These are phyloP conservation scores for Abrus precatorius DNA, from an alignment of 306 rosid species.

Conservation along the genomic window DNA sequence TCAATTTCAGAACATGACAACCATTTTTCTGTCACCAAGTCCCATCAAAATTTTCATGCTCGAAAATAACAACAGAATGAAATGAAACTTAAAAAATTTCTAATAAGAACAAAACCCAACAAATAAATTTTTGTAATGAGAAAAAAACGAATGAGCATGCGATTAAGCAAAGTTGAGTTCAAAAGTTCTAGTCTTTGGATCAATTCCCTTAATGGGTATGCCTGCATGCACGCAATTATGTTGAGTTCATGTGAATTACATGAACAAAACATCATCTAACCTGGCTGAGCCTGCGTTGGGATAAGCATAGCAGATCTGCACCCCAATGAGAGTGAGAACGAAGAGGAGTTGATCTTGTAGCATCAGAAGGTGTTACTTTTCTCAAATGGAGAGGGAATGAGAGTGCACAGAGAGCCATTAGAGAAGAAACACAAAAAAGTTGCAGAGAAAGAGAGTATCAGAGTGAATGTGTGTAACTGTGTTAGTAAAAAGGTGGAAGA, in stretches of 20 bases:
- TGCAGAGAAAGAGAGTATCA: neutral
- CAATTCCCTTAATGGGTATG: slow-evolving; percentile 20
- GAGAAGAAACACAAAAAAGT: neutral
- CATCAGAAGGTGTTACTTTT: slow-evolving; percentile 49
- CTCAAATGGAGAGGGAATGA: slow-evolving; percentile 62
- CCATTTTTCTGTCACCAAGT: slow-evolving; percentile 49
- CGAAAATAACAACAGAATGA: slow-evolving; percentile 22
- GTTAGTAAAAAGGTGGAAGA: neutral
- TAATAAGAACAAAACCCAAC: neutral
- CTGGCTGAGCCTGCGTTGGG: slow-evolving; percentile 61
- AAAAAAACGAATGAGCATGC: neutral
- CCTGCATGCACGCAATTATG: slow-evolving; percentile 43
- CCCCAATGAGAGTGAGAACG: slow-evolving; percentile 54
- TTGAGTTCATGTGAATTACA: slow-evolving; percentile 1
- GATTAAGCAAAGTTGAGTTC: neutral
- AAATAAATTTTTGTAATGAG: neutral
- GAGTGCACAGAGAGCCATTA: slow-evolving; percentile 74
- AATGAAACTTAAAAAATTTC: neutral
- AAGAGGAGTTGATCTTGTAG: slow-evolving; percentile 45
- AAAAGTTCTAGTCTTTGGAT: slow-evolving; percentile 1
- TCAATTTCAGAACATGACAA: slow-evolving; percentile 42
- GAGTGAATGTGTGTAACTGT: neutral
- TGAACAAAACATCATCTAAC: slow-evolving; percentile 40
- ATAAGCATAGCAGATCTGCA: slow-evolving; percentile 49
- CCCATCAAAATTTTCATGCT: neutral